Evolutionary conservation across 148 eudicot species (phyloP), one percentile per base, ranked within the genome.

Genomic region (Simmondsia chinensis): DNA sequence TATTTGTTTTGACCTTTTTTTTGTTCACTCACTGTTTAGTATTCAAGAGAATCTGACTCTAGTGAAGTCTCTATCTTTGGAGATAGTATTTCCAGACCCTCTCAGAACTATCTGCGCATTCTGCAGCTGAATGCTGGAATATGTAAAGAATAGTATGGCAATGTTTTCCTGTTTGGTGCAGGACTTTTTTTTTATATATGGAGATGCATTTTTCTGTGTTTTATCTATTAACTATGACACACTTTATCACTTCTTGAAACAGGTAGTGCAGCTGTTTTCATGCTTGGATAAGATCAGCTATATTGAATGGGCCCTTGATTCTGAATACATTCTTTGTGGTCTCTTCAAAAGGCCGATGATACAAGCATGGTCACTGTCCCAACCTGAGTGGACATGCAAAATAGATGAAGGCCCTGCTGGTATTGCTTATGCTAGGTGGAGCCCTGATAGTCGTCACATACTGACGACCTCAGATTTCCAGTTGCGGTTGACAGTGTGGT

Each of bases 331-430:
- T 61, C 72, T 91, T 20, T 91, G 99, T 63, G 96, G 99, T 33
- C 87, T 91, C 39, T 63, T 64, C 51, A 91, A 91, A 69, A 86
- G 79, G 54, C 96, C 99, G 11, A 80, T 69, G 73, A 66, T 91
- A 60, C 99, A 91, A 64, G 95, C 79, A 15, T 91, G 99, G 99
- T 91, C 99, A 2, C 58, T 91, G 50, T 64, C 80, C 33, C 95
- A 91, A 60, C 99, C 99, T 16, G 99, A 91, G 19, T 91, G 99
- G 99, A 91, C 99, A 6, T 91, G 99, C 75, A 91, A 86, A 65
- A 91, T 91, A 56, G 99, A 91, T 48, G 99, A 91, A 52, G 99
- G 99, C 39, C 77, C 83, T 42, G 94, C 99, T 40, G 99, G 99
- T 29, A 86, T 91, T 68, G 77, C 94, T 4, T 79, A 79, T 60